Evolutionary conservation across 192 early-diverging fungal genomes (phyloP).

Genomic region (Phlyctochytrium planicorne): DNA sequence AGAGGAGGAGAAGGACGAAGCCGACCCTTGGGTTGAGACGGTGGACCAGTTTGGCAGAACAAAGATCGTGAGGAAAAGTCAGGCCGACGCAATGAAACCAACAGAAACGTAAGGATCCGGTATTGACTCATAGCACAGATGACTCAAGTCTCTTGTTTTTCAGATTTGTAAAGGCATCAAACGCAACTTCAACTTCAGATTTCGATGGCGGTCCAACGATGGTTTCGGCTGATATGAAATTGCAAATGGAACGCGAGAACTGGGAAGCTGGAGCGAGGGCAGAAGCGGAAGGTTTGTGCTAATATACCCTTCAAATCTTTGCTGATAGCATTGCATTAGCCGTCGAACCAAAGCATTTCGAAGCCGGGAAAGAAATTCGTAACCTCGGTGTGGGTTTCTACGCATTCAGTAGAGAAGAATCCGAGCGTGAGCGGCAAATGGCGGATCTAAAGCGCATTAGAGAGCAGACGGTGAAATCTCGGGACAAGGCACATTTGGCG

Average conservation of each 20-base stretch:
- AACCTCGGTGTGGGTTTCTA: slow-evolving; percentile 71
- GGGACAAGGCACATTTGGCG: slow-evolving; percentile 7
- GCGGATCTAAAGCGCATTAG: slow-evolving; percentile 56
- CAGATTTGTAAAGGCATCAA: too few relatives aligned
- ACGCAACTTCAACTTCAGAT: too few relatives aligned
- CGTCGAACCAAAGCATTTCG: slow-evolving; percentile 35
- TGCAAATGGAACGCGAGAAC: slow-evolving; percentile 28
- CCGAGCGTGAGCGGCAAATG: slow-evolving; percentile 60
- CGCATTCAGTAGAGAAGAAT: slow-evolving; percentile 64
- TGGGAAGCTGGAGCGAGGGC: slow-evolving; percentile 34
- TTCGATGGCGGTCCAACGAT: slow-evolving; percentile 7
- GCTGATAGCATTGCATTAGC: too few relatives aligned
- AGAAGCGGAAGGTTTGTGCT: slow-evolving; percentile 11
- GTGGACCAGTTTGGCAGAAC: slow-evolving; percentile 76
- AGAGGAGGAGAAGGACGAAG: slow-evolving; percentile 34
- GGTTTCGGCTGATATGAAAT: slow-evolving; percentile 36
- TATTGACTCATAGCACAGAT: too few relatives aligned
- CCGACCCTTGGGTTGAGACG: slow-evolving; percentile 75
- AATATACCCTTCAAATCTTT: too few relatives aligned
- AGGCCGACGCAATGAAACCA: slow-evolving; percentile 27
- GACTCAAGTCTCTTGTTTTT: too few relatives aligned
- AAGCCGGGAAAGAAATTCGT: slow-evolving; percentile 54
- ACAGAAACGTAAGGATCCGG: too few relatives aligned
- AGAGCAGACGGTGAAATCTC: slow-evolving; percentile 34
- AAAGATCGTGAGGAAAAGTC: slow-evolving; percentile 56